These are phyloP conservation scores for Talaromyces sp. DNA, from an alignment of 2,329 filamentous ascomycete genomes.

Conservation along the genomic window DNA sequence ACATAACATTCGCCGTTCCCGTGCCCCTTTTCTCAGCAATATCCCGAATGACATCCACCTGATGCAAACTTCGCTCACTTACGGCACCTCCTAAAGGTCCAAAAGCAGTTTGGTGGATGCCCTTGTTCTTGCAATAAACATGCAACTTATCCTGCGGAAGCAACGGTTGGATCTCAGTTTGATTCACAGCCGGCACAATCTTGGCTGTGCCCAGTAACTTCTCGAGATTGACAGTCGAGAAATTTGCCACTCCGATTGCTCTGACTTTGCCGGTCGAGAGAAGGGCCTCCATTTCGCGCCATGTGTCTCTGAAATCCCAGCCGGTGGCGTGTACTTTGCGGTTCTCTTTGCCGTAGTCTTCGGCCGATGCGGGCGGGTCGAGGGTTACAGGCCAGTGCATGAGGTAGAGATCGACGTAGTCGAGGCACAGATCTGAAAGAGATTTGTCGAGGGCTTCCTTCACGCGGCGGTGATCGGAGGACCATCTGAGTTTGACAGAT, in stretches of 20 bases:
- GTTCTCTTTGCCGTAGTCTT: conserved; percentile 43
- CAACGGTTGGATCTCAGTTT: conserved; percentile 34
- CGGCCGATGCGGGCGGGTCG: conserved; percentile 40
- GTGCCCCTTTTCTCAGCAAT: conserved; percentile 57
- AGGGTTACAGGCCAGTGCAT: conserved; percentile 26
- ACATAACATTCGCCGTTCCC: conserved; percentile 56
- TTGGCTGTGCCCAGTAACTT: conserved; percentile 24
- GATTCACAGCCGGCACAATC: conserved; percentile 32
- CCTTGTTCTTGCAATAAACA: conserved; percentile 31
- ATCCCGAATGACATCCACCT: conserved; percentile 53
- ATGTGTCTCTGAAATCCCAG: conserved; percentile 16
- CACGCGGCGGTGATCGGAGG: conserved; percentile 32
- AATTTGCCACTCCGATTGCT: conserved; percentile 35
- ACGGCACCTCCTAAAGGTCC: conserved; percentile 60
- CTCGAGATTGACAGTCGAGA: conserved; percentile 30
- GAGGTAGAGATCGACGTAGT: conserved; percentile 15
- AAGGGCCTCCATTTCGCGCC: conserved; percentile 13
- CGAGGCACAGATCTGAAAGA: conserved; percentile 26
- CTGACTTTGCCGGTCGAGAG: conserved; percentile 21
- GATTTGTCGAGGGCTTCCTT: conserved; percentile 10
- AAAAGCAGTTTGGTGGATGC: conserved; percentile 40
- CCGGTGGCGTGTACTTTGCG: conserved; percentile 37
- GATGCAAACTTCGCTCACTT: conserved; percentile 52
- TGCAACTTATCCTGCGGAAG: conserved; percentile 33
- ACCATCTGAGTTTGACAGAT: conserved; percentile 24